A percentile compares a stretch with the other conserved stretches of the same genome.
Conservation (phyloP, 495 filamentous ascomycete species). For the Trichodelitschia bisporula region DNA sequence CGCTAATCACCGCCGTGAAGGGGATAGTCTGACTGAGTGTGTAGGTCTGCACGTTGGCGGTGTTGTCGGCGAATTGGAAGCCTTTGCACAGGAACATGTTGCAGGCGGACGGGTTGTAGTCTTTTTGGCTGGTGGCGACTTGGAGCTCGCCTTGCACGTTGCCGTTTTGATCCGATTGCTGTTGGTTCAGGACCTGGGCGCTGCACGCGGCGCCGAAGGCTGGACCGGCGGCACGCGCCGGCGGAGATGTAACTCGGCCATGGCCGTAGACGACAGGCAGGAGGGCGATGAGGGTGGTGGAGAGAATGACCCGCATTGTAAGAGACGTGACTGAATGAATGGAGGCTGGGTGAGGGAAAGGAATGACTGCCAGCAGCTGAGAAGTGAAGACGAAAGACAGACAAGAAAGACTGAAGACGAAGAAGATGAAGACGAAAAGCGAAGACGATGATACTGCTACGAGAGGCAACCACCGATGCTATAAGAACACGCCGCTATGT, state of each 20-base stretch:
- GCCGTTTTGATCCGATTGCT: constrained; percentile 36
- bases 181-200: constrained; percentile 31
- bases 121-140: constrained; percentile 24
- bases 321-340: no score
- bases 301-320: background rate
- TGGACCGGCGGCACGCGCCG: constrained; percentile 31
- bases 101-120: constrained; percentile 33
- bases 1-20: constrained; percentile 32
- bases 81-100: constrained; percentile 49
- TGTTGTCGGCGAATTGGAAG: constrained; percentile 47
- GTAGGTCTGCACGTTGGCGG: constrained; percentile 34
- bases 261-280: constrained; percentile 29
- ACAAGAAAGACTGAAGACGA: no score
- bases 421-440: no score
- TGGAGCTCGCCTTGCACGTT: constrained; percentile 45
- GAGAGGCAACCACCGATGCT: no score
- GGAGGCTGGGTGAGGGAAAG: no score
- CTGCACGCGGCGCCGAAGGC: constrained; percentile 38
- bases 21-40: constrained; percentile 31
- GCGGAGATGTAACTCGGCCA: constrained; percentile 34
- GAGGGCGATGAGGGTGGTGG: constrained; percentile 20
- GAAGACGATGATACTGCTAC: no score
- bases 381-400: no score
- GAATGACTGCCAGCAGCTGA: no score
- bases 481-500: no score